Evolutionary conservation across 495 filamentous ascomycete species (phyloP).

Genomic region (Lophiostoma macrostomum): DNA sequence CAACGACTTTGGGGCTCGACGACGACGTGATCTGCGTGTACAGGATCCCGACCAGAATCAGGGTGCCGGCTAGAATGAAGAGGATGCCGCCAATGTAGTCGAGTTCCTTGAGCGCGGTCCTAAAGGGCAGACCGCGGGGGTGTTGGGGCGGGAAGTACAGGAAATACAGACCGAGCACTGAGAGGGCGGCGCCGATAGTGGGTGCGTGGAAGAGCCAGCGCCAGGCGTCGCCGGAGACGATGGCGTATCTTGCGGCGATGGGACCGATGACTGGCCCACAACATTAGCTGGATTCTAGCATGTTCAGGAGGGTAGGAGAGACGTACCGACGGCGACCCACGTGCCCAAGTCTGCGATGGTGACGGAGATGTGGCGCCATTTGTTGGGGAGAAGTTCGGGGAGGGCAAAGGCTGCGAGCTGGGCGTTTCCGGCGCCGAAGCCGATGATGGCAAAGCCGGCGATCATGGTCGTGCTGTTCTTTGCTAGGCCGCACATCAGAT

Average conservation of each 20-base stretch:
- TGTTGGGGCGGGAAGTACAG: slow-evolving; percentile 35
- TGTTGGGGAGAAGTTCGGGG: slow-evolving; percentile 41
- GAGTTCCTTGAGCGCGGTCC: slow-evolving; percentile 28
- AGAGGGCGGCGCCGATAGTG: slow-evolving; percentile 16
- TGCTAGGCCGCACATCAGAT: slow-evolving; percentile 13
- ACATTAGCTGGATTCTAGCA: too few relatives aligned
- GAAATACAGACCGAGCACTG: slow-evolving; percentile 24
- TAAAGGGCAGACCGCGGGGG: slow-evolving; percentile 26
- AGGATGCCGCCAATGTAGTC: slow-evolving; percentile 33
- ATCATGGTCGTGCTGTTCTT: slow-evolving; percentile 19
- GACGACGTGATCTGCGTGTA: slow-evolving; percentile 31
- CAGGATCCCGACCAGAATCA: slow-evolving; percentile 34
- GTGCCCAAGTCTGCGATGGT: slow-evolving; percentile 34
- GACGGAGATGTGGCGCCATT: slow-evolving; percentile 35
- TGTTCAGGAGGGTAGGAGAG: too few relatives aligned
- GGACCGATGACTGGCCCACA: slow-evolving; percentile 37
- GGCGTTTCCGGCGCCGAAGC: slow-evolving; percentile 18
- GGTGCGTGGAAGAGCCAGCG: slow-evolving; percentile 29
- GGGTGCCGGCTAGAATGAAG: slow-evolving; percentile 27
- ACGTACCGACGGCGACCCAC: slow-evolving; percentile 31
- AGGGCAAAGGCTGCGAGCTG: slow-evolving; percentile 39
- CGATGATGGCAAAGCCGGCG: slow-evolving; percentile 16
- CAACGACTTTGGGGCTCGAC: slow-evolving; percentile 35
- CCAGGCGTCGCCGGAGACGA: slow-evolving; percentile 24
- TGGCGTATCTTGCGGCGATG: slow-evolving; percentile 34